Conservation (phyloP, 2,329 filamentous ascomycete genomes). For the Botrytis medusae region DNA sequence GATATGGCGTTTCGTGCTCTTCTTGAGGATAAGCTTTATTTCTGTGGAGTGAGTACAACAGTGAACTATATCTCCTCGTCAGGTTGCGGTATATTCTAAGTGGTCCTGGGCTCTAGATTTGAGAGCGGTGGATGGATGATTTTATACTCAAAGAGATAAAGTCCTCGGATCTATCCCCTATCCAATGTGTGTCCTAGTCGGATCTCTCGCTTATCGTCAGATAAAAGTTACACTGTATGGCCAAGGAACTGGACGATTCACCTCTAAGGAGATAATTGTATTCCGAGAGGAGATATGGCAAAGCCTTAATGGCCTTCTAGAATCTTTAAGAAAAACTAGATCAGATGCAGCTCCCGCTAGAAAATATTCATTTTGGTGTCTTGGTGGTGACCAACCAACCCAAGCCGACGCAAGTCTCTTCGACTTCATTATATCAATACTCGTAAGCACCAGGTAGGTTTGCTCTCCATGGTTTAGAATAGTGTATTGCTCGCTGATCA, state of each 20-base stretch:
- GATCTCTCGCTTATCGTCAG: constrained; percentile 49
- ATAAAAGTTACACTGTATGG: constrained; percentile 49
- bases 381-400: constrained; percentile 53
- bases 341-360: neutral
- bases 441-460: constrained; percentile 56
- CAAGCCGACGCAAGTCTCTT: constrained; percentile 59
- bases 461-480: constrained; percentile 28
- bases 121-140: constrained; percentile 60
- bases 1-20: constrained; percentile 55
- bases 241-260: constrained; percentile 56
- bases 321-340: constrained; percentile 34
- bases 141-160: constrained; percentile 56
- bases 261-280: constrained; percentile 48
- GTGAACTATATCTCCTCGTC: neutral
- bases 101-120: constrained; percentile 37
- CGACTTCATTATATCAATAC: constrained; percentile 54
- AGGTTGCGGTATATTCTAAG: neutral
- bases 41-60: constrained; percentile 48
- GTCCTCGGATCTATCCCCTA: constrained; percentile 52
- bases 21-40: constrained; percentile 61
- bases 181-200: constrained; percentile 52
- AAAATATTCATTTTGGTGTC: constrained; percentile 53
- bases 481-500: neutral
- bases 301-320: constrained; percentile 48
- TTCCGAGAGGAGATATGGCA: constrained; percentile 56